A percentile compares a stretch with the other conserved stretches of the same genome.
These are phyloP conservation scores for Pseudopediastrum boryanum DNA, from an alignment of 139 green algal genomes.

Conservation along the genomic window DNA sequence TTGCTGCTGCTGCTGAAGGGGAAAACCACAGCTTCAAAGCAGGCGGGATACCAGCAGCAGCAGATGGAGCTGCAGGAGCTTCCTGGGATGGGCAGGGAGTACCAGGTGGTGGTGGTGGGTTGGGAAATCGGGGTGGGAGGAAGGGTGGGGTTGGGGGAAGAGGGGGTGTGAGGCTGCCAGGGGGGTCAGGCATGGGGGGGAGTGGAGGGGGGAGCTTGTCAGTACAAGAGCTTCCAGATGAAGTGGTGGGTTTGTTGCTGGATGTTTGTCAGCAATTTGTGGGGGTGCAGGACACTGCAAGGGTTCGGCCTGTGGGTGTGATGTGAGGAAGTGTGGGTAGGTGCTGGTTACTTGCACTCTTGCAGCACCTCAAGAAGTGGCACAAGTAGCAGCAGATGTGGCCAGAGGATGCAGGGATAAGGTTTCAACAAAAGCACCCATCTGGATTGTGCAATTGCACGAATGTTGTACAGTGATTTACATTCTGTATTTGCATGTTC, in stretches of 20 bases:
- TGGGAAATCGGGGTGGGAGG: background rate
- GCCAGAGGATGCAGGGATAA: no score
- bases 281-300: no score
- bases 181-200: background rate
- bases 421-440: no score
- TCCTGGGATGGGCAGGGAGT: background rate
- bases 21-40: background rate
- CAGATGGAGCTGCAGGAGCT: background rate
- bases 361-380: no score
- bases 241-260: constrained; percentile 23
- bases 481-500: no score
- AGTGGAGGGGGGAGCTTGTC: background rate
- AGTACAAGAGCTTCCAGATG: constrained; percentile 17
- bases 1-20: background rate
- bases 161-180: background rate
- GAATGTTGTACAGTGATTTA: no score
- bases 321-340: no score
- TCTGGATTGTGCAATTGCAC: no score
- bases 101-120: background rate
- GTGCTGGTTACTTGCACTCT: no score
- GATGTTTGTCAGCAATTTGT: constrained; percentile 4
- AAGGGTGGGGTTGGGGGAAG: background rate
- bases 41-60: background rate
- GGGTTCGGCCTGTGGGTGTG: no score
- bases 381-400: no score